Evolutionary conservation across 768 basidiomycete species (phyloP), one percentile per base, ranked within the genome.

Genomic region (Hygrophorus russula): DNA sequence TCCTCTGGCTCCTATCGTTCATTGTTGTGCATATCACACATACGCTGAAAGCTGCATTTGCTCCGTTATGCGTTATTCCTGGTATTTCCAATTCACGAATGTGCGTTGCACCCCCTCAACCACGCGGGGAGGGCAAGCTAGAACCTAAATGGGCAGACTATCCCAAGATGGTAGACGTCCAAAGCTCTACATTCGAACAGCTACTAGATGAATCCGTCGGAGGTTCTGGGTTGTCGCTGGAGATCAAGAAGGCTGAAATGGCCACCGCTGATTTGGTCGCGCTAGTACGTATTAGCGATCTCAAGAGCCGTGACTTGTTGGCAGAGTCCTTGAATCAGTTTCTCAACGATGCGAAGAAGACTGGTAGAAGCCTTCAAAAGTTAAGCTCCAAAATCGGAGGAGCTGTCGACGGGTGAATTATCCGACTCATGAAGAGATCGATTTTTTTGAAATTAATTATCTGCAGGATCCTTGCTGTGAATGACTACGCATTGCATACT

Each of bases 171-270:
- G 61, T 78, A 28, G 66, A 78, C 11, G 65, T 77, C 3, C 80
- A 87, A 47, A 71, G 70, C 46, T 63, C 71, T 34, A 71, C 72
- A 1, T 77, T 87, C 44, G 80, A 77, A 42, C 66, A 82, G 49
- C 59, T 87, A 13, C 56, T 81, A 18, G 75, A 74, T 38, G 74
- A 77, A 36, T 66, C 78, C 0, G 66, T 70, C 0, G 76, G 79
- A 2, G 72, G 75, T 0, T 74, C 79, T 0, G 67, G 67, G 4
- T 56, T 89, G 30, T 74, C 81, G 4, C 54, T 83, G 35, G 74
- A 83, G 44, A 72, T 89, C 49, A 77, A 84, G 60, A 80, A 78
- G 56, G 78, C 82, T 11, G 80, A 87, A 51, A 78, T 87, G 73
- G 86, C 83, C 11, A 82, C 80, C 1, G 64, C 59, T 17, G 85